These are phyloP conservation scores for Trichophyton verrucosum DNA, from an alignment of 2,329 filamentous ascomycete species.

Conservation along the genomic window DNA sequence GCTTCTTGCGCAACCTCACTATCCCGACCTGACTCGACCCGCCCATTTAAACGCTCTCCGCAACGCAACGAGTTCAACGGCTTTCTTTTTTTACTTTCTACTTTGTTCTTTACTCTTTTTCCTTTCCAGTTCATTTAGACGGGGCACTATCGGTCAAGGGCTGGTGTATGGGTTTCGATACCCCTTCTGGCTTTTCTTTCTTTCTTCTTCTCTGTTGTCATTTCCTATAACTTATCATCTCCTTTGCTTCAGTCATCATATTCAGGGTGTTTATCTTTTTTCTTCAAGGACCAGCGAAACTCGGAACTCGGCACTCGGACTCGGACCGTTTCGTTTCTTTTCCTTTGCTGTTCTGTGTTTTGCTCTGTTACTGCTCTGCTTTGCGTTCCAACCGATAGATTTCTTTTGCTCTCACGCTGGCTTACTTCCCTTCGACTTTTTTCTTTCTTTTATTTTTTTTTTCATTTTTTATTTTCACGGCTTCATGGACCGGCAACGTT, in stretches of 20 bases:
- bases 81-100: constrained; percentile 3
- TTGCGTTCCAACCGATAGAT: background rate
- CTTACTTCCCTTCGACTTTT: background rate
- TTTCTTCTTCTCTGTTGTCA: background rate
- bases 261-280: background rate
- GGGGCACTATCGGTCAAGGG: constrained; percentile 7
- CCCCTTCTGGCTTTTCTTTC: constrained; percentile 7
- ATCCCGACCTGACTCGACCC: background rate
- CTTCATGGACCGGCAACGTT: constrained; percentile 1
- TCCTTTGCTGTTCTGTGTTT: background rate
- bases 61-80: background rate
- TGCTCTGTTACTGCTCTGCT: constrained; percentile 7
- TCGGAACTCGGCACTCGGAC: background rate
- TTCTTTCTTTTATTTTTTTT: background rate
- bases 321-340: constrained; percentile 2
- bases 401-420: background rate
- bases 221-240: background rate
- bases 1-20: background rate
- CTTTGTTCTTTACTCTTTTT: constrained; percentile 10
- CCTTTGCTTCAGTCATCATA: background rate
- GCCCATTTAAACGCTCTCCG: background rate
- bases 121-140: constrained; percentile 13
- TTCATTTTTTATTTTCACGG: background rate
- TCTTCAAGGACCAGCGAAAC: background rate
- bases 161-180: constrained; percentile 10